Evolutionary conservation across 345 rosid species (phyloP), one percentile per base, ranked within the genome.

Genomic region (Melaleuca quinquenervia): DNA sequence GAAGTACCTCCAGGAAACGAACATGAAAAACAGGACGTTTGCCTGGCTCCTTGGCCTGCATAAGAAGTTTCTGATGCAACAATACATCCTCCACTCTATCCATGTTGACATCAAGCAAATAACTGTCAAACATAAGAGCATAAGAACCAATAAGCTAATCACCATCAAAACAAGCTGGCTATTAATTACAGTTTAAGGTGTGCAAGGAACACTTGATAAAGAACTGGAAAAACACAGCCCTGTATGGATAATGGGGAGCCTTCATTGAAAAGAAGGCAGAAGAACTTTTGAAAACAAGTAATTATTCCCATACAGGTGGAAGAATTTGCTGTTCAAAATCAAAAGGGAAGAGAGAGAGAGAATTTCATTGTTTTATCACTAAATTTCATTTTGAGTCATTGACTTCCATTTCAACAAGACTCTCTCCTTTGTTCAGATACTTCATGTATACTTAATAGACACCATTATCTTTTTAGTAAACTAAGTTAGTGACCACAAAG

Each of bases 21-120:
- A 95, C 87, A 88, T 91, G 93, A 86, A 88, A 95, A 86, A 78
- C 96, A 55, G 94, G 98, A 54, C 90, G 93, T 62, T 88, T 90
- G 87, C 91, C 90, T 54, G 95, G 95, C 85, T 93, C 93, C 88
- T 90, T 90, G 29, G 96, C 98, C 86, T 84, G 85, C 32, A 87
- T 92, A 84, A 95, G 95, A 80, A 95, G 94, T 82, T 80, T 92
- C 75, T 82, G 87, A 88, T 95, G 98, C 62, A 95, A 80, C 84
- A 95, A 53, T 58, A 95, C 91, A 88, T 95, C 98, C 41, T 94
- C 94, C 85, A 88, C 94, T 89, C 90, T 91, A 85, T 93, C 98
- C 92, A 94, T 85, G 89, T 94, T 93, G 88, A 94, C 91, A 87
- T 95, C 96, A 82, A 91, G 92, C 44, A 89, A 91, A 88, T 95